phyloP scores from a whole-genome alignment of 208 protist species.

The Chromosphaera perkinsii region DNA sequence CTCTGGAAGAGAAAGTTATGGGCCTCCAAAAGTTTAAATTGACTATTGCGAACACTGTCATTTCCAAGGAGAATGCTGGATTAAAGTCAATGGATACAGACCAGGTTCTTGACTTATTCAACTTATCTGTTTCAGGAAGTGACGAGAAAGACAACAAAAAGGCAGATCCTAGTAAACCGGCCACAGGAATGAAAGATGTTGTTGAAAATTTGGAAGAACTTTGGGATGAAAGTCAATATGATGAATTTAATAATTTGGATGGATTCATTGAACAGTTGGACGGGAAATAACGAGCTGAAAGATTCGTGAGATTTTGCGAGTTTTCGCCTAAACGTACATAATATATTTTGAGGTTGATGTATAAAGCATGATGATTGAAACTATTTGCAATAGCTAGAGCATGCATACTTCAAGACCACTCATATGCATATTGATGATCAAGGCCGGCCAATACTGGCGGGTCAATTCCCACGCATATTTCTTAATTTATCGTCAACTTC shows the following conservation, averaged over 20 bases:
- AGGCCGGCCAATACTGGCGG: too few species aligned
- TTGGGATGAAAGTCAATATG: conserved; percentile 16
- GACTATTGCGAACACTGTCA: conserved; percentile 63
- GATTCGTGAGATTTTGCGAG: too few species aligned
- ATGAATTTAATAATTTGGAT: conserved; percentile 12
- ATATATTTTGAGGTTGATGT: too few species aligned
- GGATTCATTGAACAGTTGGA: not conserved
- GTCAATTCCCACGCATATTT: too few species aligned
- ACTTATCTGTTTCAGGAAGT: not conserved
- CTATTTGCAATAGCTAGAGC: too few species aligned
- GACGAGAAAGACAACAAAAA: not conserved
- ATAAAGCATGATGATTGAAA: too few species aligned
- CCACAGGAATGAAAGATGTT: not conserved
- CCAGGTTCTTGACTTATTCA: conserved; percentile 57
- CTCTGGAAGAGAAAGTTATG: conserved; percentile 76
- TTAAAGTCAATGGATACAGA: conserved; percentile 55
- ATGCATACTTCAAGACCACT: too few species aligned
- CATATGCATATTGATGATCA: too few species aligned
- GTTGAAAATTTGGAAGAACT: conserved; percentile 5
- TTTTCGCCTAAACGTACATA: too few species aligned
- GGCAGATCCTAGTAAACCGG: not conserved
- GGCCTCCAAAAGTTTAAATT: conserved; percentile 65
- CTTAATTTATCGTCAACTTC: too few species aligned
- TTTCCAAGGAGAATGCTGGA: conserved; percentile 61
- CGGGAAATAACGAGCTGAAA: too few species aligned